These are phyloP conservation scores for Trypanosoma mega DNA, from an alignment of 208 protist species.

Conservation along the genomic window DNA sequence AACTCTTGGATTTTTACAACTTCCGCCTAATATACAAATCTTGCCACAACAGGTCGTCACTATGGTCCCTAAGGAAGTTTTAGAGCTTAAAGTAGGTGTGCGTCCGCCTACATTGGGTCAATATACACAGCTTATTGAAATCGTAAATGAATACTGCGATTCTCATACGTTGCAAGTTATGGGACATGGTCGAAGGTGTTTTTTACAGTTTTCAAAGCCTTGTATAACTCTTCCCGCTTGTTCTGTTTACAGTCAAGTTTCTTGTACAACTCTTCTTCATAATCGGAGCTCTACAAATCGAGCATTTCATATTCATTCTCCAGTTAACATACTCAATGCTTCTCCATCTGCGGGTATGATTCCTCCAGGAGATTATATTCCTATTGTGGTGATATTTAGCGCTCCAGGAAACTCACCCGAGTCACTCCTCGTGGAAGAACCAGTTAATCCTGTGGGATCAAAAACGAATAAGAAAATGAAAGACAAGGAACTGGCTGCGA, in stretches of 20 bases:
- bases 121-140: slow-evolving; percentile 38
- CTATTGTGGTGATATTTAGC: slow-evolving; percentile 37
- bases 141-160: slow-evolving; percentile 51
- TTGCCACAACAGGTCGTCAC: slow-evolving; percentile 27
- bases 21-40: slow-evolving; percentile 42
- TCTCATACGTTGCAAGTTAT: slow-evolving; percentile 28
- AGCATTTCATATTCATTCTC: slow-evolving; percentile 31
- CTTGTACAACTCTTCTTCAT: slow-evolving; percentile 30
- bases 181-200: slow-evolving; percentile 25
- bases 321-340: slow-evolving; percentile 17
- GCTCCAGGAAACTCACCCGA: slow-evolving; percentile 11
- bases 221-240: slow-evolving; percentile 36
- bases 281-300: slow-evolving; percentile 26
- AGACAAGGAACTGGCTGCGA: slow-evolving; percentile 12
- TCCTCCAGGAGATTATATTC: slow-evolving; percentile 20
- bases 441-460: slow-evolving; percentile 8
- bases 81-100: slow-evolving; percentile 37
- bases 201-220: slow-evolving; percentile 33
- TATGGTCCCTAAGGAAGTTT: slow-evolving; percentile 34
- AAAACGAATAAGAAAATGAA: slow-evolving; percentile 23
- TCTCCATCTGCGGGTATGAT: slow-evolving; percentile 41
- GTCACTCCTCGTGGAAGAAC: slow-evolving; percentile 4
- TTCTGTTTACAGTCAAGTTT: slow-evolving; percentile 26
- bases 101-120: slow-evolving; percentile 31
- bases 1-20: slow-evolving; percentile 37